A percentile compares a stretch with the other conserved stretches of the same genome.
Conservation (phyloP, 1,139 yeast species). For the Suhomyces atakaporum region DNA sequence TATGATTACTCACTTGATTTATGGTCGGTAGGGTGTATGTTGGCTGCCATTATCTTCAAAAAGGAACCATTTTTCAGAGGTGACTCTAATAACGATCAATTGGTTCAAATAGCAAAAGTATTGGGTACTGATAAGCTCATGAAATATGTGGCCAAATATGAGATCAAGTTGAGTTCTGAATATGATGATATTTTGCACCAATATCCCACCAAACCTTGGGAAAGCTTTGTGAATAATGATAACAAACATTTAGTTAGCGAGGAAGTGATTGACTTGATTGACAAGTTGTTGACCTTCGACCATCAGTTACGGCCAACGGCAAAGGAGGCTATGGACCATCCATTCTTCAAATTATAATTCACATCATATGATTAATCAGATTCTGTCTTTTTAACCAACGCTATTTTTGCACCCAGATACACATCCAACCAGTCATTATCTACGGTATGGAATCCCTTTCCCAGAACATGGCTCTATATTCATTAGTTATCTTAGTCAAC, state of each 20-base stretch:
- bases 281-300: constrained; percentile 65
- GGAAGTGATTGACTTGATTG: constrained; percentile 67
- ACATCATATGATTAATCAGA: no score
- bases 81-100: constrained; percentile 74
- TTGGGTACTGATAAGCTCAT: constrained; percentile 71
- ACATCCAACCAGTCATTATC: no score
- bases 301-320: constrained; percentile 78
- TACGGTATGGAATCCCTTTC: no score
- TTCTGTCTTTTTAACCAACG: no score
- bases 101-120: constrained; percentile 76
- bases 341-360: constrained; percentile 49
- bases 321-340: constrained; percentile 69
- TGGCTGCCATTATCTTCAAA: constrained; percentile 74
- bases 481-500: no score
- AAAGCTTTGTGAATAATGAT: constrained; percentile 52
- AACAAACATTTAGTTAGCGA: constrained; percentile 58
- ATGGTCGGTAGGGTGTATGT: constrained; percentile 83
- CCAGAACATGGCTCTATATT: no score
- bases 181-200: constrained; percentile 69
- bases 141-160: constrained; percentile 62
- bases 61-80: constrained; percentile 82
- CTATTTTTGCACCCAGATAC: no score
- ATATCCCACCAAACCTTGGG: constrained; percentile 70
- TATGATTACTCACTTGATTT: constrained; percentile 78
- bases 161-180: constrained; percentile 60